phyloP scores from a whole-genome alignment of 192 early-diverging fungal genomes.

The Coemansia sp. region DNA sequence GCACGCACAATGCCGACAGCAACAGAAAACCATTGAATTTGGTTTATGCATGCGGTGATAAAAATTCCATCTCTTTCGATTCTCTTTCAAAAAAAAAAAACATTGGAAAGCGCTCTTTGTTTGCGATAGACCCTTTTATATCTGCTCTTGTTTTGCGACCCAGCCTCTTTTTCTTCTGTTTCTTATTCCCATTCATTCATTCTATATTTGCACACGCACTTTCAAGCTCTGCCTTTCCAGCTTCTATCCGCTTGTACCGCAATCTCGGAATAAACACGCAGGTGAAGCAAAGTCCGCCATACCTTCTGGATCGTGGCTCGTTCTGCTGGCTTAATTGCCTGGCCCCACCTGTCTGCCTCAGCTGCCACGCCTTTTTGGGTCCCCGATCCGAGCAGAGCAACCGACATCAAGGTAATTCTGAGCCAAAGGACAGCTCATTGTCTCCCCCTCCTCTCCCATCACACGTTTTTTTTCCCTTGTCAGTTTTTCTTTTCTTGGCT shows the following conservation, averaged over 20 bases:
- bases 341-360: neutral
- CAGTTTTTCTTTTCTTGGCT: neutral
- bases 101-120: neutral
- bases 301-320: neutral
- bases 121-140: neutral
- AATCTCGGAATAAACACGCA: neutral
- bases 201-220: neutral
- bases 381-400: neutral
- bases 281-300: neutral
- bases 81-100: slow-evolving; percentile 1
- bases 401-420: slow-evolving; percentile 4
- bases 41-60: neutral
- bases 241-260: neutral
- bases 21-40: neutral
- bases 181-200: neutral
- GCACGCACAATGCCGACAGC: neutral
- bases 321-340: neutral
- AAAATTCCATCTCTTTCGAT: slow-evolving; percentile 4
- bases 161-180: slow-evolving; percentile 4
- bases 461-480: no score
- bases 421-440: neutral
- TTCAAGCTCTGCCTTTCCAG: neutral
- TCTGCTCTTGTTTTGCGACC: neutral
- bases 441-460: neutral
- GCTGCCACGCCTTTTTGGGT: neutral